Conservation (phyloP, 768 basidiomycete genomes). For the Naganishia onofrii region DNA sequence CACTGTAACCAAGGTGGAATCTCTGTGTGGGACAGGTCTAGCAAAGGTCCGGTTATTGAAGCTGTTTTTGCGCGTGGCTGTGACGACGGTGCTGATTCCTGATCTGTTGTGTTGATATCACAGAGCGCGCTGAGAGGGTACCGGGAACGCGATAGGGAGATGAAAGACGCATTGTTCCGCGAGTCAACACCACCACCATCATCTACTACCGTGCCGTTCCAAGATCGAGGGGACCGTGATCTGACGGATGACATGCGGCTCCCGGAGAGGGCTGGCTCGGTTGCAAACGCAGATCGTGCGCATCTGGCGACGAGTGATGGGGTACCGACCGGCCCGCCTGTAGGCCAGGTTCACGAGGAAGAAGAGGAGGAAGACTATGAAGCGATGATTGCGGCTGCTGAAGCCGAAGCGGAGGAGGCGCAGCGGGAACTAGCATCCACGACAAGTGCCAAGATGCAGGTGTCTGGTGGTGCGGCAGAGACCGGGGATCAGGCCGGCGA, state of each 20-base stretch:
- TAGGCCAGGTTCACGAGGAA: neutral
- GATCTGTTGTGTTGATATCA: too few species aligned
- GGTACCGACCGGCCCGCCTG: too few species aligned
- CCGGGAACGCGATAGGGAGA: constrained; percentile 5
- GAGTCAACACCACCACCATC: neutral
- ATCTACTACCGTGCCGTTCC: neutral
- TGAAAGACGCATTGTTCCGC: constrained; percentile 12
- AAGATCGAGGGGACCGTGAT: neutral
- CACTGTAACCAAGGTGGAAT: constrained; percentile 80
- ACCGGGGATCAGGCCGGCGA: too few species aligned
- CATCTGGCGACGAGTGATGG: too few species aligned
- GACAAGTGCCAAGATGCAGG: neutral
- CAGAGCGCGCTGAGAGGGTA: constrained; percentile 28
- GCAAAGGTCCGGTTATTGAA: constrained; percentile 73
- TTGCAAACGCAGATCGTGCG: too few species aligned
- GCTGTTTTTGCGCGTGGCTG: too few species aligned
- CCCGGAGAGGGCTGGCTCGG: neutral
- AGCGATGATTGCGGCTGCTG: constrained; percentile 31
- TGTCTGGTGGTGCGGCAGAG: neutral
- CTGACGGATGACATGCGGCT: neutral
- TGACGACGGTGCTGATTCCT: too few species aligned
- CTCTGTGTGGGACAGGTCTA: constrained; percentile 75
- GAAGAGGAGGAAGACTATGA: constrained; percentile 31
- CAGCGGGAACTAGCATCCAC: neutral
- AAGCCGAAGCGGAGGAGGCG: constrained; percentile 29